phyloP scores from a whole-genome alignment of 1,284 basidiomycete genomes.

The Sanghuangporus weigelae region DNA sequence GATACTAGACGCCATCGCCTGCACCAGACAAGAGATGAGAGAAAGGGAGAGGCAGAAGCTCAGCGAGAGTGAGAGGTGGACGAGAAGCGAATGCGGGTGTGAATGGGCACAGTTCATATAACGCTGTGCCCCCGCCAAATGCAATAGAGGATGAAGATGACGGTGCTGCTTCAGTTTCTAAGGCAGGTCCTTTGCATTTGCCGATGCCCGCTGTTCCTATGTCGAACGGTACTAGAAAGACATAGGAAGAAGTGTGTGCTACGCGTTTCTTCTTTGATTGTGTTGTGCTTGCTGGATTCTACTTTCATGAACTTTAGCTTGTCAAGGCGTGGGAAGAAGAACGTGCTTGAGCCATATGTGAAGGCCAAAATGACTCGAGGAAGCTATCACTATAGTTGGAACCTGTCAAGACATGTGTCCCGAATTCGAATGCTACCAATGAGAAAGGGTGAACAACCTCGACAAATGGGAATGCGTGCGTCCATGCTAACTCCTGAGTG shows the following conservation, averaged over 20 bases:
- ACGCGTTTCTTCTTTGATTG: conserved; percentile 19
- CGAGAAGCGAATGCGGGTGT: too few relatives aligned
- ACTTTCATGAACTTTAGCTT: conserved; percentile 37
- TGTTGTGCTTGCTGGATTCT: neutral
- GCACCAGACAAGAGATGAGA: too few relatives aligned
- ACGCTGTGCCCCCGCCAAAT: conserved; percentile 21
- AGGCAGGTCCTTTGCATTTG: neutral
- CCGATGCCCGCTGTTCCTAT: conserved; percentile 37
- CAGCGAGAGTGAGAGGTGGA: too few relatives aligned
- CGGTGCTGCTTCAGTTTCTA: conserved; percentile 22
- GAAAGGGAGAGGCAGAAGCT: too few relatives aligned
- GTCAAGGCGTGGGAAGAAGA: conserved; percentile 72
- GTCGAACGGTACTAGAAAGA: conserved; percentile 54
- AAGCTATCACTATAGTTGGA: too few relatives aligned
- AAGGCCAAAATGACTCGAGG: conserved; percentile 89
- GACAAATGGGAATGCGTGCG: too few relatives aligned
- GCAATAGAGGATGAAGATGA: conserved; percentile 24
- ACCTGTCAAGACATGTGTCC: too few relatives aligned
- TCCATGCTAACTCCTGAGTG: too few relatives aligned
- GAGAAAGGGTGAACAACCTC: too few relatives aligned
- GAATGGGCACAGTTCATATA: neutral
- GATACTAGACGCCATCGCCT: too few relatives aligned
- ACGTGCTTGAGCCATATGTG: conserved; percentile 71
- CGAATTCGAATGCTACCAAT: too few relatives aligned
- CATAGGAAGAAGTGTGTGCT: conserved; percentile 60